Percentiles rank a stretch among this genome's conserved stretches.
Evolutionary conservation across 2,329 filamentous ascomycete species (phyloP).

Genomic region (Chrysoporthe austroafricana): DNA sequence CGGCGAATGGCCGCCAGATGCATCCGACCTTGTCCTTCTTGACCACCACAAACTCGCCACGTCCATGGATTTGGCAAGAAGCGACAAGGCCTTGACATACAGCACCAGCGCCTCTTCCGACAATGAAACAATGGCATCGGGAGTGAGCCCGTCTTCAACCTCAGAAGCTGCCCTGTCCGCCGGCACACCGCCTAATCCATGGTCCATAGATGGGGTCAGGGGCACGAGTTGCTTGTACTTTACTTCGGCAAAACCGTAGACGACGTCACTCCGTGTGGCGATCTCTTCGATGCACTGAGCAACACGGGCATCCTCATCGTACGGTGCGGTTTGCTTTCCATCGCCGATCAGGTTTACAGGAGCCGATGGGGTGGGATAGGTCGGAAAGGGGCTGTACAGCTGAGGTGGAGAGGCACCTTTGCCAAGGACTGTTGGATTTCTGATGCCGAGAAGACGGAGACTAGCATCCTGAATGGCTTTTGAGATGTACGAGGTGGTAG

Average conservation of each 20-base stretch:
- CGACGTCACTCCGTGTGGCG: conserved; percentile 90
- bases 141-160: conserved; percentile 78
- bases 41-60: conserved; percentile 93
- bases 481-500: conserved; percentile 87
- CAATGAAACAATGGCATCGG: conserved; percentile 82
- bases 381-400: conserved; percentile 80
- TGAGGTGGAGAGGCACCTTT: conserved; percentile 74
- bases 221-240: conserved; percentile 98
- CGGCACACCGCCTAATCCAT: conserved; percentile 67
- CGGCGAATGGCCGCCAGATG: conserved; percentile 46
- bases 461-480: conserved; percentile 96
- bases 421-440: conserved; percentile 64
- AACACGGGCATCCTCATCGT: conserved; percentile 80
- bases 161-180: conserved; percentile 62
- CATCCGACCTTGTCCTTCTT: conserved; percentile 67
- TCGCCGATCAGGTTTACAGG: conserved; percentile 69
- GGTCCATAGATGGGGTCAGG: conserved; percentile 76
- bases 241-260: conserved; percentile 96
- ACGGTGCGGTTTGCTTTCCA: conserved; percentile 59
- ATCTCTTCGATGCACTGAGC: conserved; percentile 87
- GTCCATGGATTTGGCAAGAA: conserved; percentile 94
- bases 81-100: conserved; percentile 90
- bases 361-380: conserved; percentile 73
- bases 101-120: conserved; percentile 94
- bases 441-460: conserved; percentile 71